Base-by-base conservation (phyloP, 345 rosid species). In the Salix dunnii region DNA sequence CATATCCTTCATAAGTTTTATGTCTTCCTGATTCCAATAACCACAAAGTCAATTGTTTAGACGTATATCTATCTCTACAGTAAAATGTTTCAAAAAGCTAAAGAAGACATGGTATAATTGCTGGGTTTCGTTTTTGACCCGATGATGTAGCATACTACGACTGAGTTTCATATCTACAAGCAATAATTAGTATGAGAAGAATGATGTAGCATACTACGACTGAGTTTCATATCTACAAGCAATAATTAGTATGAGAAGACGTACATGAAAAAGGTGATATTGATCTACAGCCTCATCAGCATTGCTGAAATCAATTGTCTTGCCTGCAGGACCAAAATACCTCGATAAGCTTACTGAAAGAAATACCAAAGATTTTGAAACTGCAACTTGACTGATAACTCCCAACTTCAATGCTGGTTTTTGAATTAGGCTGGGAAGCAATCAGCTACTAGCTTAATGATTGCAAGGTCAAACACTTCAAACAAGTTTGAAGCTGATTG, bases 241-340 rank as follows among this genome's bases (percentile, higher is more conserved):
- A 53, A 21, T 53, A 53, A 7, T 55, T 55, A n/a, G 14, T n/a
- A 58, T 23, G 6, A 33, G 48, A 48, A 71, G 14, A 72, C 84
- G 77, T 89, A 91, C 98, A 71, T 74, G n/a, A 77, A 86, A 93
- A 35, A 86, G 97, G 72, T 93, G 97, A 76, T 93, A 96, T 49
- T 93, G 96, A 85, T 96, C 97, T 77, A 89, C 97, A 0, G 97
- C 90, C 1, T 93, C 94, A 86, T 96, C 99, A 1, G 98, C 98
- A 43, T 91, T 91, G 63, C 94, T 91, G 48, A 79, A 79, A 77
- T 96, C 98, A 1, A 76, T 1, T 53, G 90, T 81, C 81, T 91
- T 93, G 61, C 93, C 99, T 91, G 83, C 80, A 84, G 7, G 53
- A 48, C 3, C 18, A 67, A 28, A 33, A 23, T 49, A 58, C 7